These are phyloP conservation scores for Verticillium longisporum DNA, from an alignment of 2,329 filamentous ascomycete species.

Conservation along the genomic window DNA sequence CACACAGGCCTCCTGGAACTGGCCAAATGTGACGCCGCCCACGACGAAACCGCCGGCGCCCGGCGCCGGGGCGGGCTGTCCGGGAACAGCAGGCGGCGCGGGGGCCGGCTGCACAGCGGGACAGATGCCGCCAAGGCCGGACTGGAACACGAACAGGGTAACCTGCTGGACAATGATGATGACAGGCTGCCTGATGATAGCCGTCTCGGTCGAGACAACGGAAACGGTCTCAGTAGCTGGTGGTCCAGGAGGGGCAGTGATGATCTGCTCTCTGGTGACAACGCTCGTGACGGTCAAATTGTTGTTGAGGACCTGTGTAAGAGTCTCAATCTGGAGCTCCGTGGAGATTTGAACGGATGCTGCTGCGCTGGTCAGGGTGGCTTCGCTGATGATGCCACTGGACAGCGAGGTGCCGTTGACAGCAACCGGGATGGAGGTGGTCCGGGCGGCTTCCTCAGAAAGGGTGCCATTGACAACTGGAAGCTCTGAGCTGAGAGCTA, in stretches of 20 bases:
- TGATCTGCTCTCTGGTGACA: conserved; percentile 7
- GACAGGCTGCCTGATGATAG: conserved; percentile 7
- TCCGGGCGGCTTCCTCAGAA: neutral
- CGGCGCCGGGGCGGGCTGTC: neutral
- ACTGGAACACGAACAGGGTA: conserved; percentile 12
- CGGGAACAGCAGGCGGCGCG: conserved; percentile 7
- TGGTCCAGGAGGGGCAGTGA: neutral
- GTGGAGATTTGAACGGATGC: neutral
- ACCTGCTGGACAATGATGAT: conserved; percentile 12
- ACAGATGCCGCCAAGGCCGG: conserved; percentile 9
- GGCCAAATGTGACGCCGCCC: conserved; percentile 8
- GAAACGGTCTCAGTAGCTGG: conserved; percentile 3
- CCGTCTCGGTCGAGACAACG: neutral
- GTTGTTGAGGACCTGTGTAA: neutral
- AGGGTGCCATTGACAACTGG: neutral
- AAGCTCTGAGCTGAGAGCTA: conserved; percentile 3
- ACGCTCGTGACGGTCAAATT: conserved; percentile 4
- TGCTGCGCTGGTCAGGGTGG: conserved; percentile 1
- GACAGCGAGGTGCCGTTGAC: neutral
- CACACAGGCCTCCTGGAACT: conserved; percentile 11
- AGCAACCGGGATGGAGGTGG: neutral
- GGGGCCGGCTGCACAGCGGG: conserved; percentile 1
- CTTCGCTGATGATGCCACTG: conserved; percentile 9
- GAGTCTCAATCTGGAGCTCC: neutral
- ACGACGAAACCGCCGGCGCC: conserved; percentile 11